These are phyloP conservation scores for Kodamaea derodonti DNA, from an alignment of 1,139 yeast species.

Conservation along the genomic window DNA sequence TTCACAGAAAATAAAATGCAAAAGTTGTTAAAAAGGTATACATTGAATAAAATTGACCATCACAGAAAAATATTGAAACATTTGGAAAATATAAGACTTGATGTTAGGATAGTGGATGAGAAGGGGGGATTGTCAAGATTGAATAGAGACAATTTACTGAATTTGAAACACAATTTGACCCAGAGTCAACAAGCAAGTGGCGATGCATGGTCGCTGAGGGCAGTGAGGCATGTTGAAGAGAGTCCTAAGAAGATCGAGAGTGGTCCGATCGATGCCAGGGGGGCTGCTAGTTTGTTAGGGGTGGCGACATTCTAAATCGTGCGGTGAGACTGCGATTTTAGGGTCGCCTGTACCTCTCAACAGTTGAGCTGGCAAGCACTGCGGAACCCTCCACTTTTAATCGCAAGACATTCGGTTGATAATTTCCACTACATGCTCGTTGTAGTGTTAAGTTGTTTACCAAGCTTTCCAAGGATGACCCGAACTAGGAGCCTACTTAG, in stretches of 20 bases:
- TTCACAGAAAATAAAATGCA: constrained; percentile 57
- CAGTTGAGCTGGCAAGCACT: too few relatives aligned
- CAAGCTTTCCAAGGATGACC: too few relatives aligned
- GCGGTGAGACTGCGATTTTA: too few relatives aligned
- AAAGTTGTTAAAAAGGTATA: constrained; percentile 53
- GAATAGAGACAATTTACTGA: constrained; percentile 65
- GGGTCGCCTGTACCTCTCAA: too few relatives aligned
- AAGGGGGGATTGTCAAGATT: constrained; percentile 80
- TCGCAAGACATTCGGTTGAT: too few relatives aligned
- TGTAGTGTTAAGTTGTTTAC: too few relatives aligned
- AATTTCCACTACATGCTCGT: too few relatives aligned
- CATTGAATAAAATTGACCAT: constrained; percentile 74
- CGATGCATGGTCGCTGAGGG: constrained; percentile 61
- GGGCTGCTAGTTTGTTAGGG: constrained; percentile 78
- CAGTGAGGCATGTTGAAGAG: constrained; percentile 52
- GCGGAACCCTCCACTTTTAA: too few relatives aligned
- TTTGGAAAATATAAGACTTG: constrained; percentile 71
- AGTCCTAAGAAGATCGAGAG: constrained; percentile 17
- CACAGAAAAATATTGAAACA: constrained; percentile 78
- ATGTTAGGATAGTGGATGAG: constrained; percentile 72
- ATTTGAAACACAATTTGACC: constrained; percentile 39
- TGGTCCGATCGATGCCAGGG: constrained; percentile 55
- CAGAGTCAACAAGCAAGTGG: constrained; percentile 55
- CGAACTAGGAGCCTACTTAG: too few relatives aligned
- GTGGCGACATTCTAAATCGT: constrained; percentile 69